A percentile compares a stretch with the other conserved stretches of the same genome.
These are phyloP conservation scores for Casuarina cunninghamiana DNA, from an alignment of 306 rosid species.

Conservation along the genomic window DNA sequence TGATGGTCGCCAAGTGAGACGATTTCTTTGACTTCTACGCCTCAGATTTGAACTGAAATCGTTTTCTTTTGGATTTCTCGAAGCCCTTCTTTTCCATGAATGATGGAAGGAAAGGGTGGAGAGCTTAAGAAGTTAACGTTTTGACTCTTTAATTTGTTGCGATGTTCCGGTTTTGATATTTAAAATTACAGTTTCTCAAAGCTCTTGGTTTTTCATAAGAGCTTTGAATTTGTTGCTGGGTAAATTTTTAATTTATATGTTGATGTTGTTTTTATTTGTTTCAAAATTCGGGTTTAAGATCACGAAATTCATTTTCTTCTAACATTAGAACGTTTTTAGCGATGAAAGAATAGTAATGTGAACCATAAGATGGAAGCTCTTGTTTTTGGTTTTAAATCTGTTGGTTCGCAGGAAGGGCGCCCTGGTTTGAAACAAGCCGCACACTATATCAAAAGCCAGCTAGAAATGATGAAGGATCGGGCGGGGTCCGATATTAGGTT, in stretches of 20 bases:
- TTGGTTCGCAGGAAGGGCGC: slow-evolving; percentile 76
- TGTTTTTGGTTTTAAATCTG: slow-evolving; percentile 29
- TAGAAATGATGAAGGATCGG: slow-evolving; percentile 67
- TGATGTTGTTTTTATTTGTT: background rate
- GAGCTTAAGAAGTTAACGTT: background rate
- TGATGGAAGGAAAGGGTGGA: background rate
- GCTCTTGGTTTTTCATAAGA: too few relatives aligned
- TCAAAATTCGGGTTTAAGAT: background rate
- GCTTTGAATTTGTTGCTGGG: background rate
- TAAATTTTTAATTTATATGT: background rate
- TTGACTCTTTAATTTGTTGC: background rate
- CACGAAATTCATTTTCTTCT: background rate
- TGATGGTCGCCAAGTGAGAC: slow-evolving; percentile 88
- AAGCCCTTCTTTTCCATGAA: background rate
- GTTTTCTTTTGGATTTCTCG: background rate
- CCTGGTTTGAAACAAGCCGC: slow-evolving; percentile 90
- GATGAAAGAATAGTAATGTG: background rate
- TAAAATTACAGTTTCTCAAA: too few relatives aligned
- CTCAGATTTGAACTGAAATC: background rate
- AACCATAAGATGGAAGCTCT: background rate
- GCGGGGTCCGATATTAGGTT: slow-evolving; percentile 69
- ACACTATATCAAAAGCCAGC: slow-evolving; percentile 62
- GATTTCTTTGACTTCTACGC: background rate
- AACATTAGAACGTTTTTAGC: background rate
- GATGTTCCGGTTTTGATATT: background rate